Conservation (phyloP, 2,329 filamentous ascomycete species). For the Rugonectria rugulosa region DNA sequence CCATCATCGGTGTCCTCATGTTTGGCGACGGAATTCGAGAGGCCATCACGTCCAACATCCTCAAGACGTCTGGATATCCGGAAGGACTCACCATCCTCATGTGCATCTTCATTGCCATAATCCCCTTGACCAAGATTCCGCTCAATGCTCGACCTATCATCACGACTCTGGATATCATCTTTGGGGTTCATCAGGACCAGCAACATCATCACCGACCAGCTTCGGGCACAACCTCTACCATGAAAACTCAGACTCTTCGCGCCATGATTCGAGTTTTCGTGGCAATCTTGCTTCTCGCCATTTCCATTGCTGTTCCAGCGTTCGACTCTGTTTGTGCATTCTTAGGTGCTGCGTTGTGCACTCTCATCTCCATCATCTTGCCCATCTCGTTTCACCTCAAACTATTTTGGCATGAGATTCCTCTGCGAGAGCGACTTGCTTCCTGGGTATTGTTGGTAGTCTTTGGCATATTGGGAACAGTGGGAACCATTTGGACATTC, state of each 20-base stretch:
- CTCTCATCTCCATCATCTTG: slow-evolving; percentile 91
- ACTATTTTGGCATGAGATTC: slow-evolving; percentile 80
- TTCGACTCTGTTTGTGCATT: slow-evolving; percentile 94
- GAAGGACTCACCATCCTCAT: slow-evolving; percentile 77
- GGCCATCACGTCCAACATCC: slow-evolving; percentile 90
- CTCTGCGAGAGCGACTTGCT: slow-evolving; percentile 66
- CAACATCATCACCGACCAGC: slow-evolving; percentile 44
- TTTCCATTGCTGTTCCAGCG: slow-evolving; percentile 74
- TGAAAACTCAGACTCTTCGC: slow-evolving; percentile 58
- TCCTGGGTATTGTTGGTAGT: slow-evolving; percentile 74
- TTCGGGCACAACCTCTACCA: slow-evolving; percentile 46
- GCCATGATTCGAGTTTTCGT: slow-evolving; percentile 71
- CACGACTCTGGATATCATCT: slow-evolving; percentile 81
- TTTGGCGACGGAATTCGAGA: slow-evolving; percentile 90
- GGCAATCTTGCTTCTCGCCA: slow-evolving; percentile 75
- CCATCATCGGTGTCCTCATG: slow-evolving; percentile 88
- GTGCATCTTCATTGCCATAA: slow-evolving; percentile 87
- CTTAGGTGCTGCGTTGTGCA: slow-evolving; percentile 88
- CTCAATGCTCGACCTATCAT: slow-evolving; percentile 89
- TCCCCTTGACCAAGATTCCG: slow-evolving; percentile 94
- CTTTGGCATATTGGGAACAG: slow-evolving; percentile 72
- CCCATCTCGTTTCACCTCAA: slow-evolving; percentile 90
- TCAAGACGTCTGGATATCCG: slow-evolving; percentile 78
- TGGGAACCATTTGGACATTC: slow-evolving; percentile 89
- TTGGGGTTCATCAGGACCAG: slow-evolving; percentile 68